Percentiles rank a stretch among this genome's conserved stretches.
Evolutionary conservation across 176 grass and related monocot genomes (phyloP).

Genomic region (Carex littledalei): DNA sequence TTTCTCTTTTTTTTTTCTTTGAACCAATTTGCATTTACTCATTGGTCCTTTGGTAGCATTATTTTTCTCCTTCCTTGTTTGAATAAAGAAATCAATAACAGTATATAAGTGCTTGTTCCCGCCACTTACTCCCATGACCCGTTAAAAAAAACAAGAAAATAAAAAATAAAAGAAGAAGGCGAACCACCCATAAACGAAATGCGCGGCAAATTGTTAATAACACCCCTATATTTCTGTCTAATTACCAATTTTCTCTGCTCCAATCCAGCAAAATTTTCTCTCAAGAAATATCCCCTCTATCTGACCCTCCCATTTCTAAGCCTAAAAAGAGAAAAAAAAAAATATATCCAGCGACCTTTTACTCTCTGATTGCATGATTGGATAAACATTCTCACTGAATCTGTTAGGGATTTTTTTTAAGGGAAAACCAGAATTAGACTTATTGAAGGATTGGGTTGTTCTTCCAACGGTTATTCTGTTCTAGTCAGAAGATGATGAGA

Average conservation of each 20-base stretch:
- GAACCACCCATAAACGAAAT: slow-evolving; percentile 24
- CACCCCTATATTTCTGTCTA: neutral
- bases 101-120: neutral
- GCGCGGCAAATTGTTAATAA: slow-evolving; percentile 12
- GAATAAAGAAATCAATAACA: neutral
- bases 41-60: neutral
- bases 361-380: neutral
- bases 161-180: neutral
- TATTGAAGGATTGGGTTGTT: slow-evolving; percentile 16
- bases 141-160: neutral
- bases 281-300: neutral
- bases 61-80: neutral
- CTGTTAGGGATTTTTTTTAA: neutral
- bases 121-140: neutral
- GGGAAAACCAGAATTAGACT: slow-evolving; percentile 1
- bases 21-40: neutral
- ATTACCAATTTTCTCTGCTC: slow-evolving; percentile 16
- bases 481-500: slow-evolving; percentile 1
- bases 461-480: neutral
- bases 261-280: slow-evolving; percentile 8
- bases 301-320: slow-evolving; percentile 15
- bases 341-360: neutral
- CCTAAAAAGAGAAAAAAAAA: slow-evolving; percentile 12
- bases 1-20: neutral
- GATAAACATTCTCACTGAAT: slow-evolving; percentile 11